phyloP scores from a whole-genome alignment of 805 yeast species.

The Scheffersomyces spartinae region DNA sequence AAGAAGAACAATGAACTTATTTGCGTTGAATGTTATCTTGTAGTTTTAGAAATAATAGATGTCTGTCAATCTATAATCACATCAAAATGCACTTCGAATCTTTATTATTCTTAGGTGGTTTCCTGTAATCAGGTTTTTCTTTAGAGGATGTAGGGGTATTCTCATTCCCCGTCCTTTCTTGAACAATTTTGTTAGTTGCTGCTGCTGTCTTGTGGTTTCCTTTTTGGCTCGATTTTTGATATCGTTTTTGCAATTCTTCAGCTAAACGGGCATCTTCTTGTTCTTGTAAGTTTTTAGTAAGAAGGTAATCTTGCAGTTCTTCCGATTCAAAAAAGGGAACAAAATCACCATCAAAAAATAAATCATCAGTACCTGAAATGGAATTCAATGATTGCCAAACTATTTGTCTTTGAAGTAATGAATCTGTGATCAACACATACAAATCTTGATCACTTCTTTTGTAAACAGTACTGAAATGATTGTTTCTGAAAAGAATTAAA shows the following conservation, averaged over 20 bases:
- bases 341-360: conserved; percentile 58
- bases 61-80: neutral
- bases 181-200: neutral
- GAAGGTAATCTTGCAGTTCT: conserved; percentile 11
- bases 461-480: conserved; percentile 70
- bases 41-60: conserved; percentile 1
- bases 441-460: conserved; percentile 37
- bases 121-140: neutral
- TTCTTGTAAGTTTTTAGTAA: conserved; percentile 22
- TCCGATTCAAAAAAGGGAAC: conserved; percentile 35
- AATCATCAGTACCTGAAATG: conserved; percentile 57
- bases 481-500: conserved; percentile 75
- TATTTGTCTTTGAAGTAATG: conserved; percentile 46
- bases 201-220: conserved; percentile 1
- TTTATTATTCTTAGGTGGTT: conserved; percentile 1
- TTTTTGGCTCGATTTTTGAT: conserved; percentile 6
- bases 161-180: neutral
- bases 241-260: conserved; percentile 14
- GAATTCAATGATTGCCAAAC: conserved; percentile 78
- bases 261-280: conserved; percentile 30
- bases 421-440: conserved; percentile 64
- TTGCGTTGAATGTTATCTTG: conserved; percentile 1
- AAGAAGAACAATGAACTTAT: conserved; percentile 5
- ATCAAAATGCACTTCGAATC: conserved; percentile 1
- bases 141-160: neutral